phyloP scores from a whole-genome alignment of 129 eudicot genomes.

The Silybum marianum region DNA sequence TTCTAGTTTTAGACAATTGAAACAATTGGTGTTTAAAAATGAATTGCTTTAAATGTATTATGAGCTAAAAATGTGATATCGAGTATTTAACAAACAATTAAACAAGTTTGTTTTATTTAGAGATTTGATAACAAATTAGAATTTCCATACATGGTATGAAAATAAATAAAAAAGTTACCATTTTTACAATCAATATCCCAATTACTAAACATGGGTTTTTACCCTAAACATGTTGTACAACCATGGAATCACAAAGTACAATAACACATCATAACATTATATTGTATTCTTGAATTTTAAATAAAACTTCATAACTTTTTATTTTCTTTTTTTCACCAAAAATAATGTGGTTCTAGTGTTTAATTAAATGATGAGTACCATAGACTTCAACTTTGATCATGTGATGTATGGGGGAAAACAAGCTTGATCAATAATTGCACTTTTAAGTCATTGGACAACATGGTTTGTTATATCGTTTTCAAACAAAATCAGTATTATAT shows the following conservation, averaged over 20 bases:
- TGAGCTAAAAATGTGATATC: background rate
- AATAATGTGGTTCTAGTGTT: constrained; percentile 8
- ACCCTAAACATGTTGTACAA: constrained; percentile 20
- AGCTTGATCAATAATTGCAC: constrained; percentile 23
- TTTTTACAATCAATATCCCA: constrained; percentile 4
- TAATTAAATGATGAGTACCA: constrained; percentile 14
- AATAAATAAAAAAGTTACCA: background rate
- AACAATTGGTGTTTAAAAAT: background rate
- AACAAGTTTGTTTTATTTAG: background rate
- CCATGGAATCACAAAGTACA: constrained; percentile 22
- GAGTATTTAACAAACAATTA: background rate
- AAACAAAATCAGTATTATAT: background rate
- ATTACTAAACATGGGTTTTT: background rate
- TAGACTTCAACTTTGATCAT: constrained; percentile 22
- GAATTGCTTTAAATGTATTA: background rate
- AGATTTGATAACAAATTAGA: background rate
- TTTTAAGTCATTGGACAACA: constrained; percentile 21
- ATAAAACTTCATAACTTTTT: background rate
- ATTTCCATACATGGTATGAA: background rate
- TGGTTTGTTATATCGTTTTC: constrained; percentile 2
- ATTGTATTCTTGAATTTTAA: constrained; percentile 8
- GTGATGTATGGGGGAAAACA: constrained; percentile 24
- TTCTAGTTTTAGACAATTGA: background rate
- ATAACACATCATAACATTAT: background rate
- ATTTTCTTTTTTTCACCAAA: constrained; percentile 1